Evolutionary conservation across 306 rosid species (phyloP).

Genomic region (Boehmeria nivea): DNA sequence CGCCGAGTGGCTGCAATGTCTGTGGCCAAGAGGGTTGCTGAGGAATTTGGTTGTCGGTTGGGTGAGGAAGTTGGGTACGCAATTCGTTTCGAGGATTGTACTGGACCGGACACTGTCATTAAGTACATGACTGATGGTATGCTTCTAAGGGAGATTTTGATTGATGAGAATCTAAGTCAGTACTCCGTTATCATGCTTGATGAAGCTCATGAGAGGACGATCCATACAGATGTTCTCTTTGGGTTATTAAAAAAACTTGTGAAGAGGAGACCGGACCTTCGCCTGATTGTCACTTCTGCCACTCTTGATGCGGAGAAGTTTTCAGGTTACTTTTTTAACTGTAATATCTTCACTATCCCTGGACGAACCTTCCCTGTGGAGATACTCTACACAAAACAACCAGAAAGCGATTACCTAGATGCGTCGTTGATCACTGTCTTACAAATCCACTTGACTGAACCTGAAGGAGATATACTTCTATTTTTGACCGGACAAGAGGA

Average conservation of each 20-base stretch:
- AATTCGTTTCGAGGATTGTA: constrained; percentile 84
- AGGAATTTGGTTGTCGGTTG: constrained; percentile 78
- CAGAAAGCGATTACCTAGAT: constrained; percentile 77
- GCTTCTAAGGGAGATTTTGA: constrained; percentile 77
- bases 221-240: constrained; percentile 77
- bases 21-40: constrained; percentile 87
- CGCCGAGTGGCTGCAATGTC: constrained; percentile 92
- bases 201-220: constrained; percentile 89
- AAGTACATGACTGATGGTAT: constrained; percentile 93
- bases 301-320: constrained; percentile 87
- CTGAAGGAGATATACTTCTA: constrained; percentile 89
- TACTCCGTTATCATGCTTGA: constrained; percentile 88
- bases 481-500: constrained; percentile 96
- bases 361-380: constrained; percentile 87
- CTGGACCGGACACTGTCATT: constrained; percentile 72
- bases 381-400: constrained; percentile 73
- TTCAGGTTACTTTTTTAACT: constrained; percentile 73
- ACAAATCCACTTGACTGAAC: constrained; percentile 80
- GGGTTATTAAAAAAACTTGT: constrained; percentile 80
- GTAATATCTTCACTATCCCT: constrained; percentile 74
- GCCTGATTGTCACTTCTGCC: constrained; percentile 81
- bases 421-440: constrained; percentile 71
- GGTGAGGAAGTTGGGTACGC: constrained; percentile 94
- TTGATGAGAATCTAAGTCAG: constrained; percentile 65
- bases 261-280: constrained; percentile 66